A percentile compares a stretch with the other conserved stretches of the same genome.
These are phyloP conservation scores for Sanghuangporus baumii DNA, from an alignment of 1,284 basidiomycete species.

Conservation along the genomic window DNA sequence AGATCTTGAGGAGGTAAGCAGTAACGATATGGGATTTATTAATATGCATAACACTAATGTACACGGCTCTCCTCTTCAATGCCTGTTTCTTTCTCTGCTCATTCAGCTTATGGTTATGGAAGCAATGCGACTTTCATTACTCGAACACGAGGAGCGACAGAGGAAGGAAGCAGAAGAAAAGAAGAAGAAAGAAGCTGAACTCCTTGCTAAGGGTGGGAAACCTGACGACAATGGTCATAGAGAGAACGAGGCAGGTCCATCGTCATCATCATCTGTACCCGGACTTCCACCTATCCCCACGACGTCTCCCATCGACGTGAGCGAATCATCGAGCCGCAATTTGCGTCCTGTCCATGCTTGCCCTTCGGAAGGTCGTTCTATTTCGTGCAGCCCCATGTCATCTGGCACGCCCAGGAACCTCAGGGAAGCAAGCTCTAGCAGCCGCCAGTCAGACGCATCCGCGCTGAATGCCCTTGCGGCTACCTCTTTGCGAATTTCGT, in stretches of 20 bases:
- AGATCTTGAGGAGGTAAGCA: slow-evolving; percentile 83
- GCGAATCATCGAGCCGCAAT: background rate
- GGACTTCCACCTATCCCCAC: slow-evolving; percentile 13
- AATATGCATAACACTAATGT: background rate
- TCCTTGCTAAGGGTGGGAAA: slow-evolving; percentile 22
- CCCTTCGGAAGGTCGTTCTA: background rate
- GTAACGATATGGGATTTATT: background rate
- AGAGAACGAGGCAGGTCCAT: slow-evolving; percentile 3
- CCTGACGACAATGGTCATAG: background rate
- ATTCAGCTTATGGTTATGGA: slow-evolving; percentile 95
- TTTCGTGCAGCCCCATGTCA: background rate
- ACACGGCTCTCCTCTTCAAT: background rate
- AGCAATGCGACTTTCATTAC: slow-evolving; percentile 91
- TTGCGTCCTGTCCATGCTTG: background rate
- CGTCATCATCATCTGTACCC: slow-evolving; percentile 6
- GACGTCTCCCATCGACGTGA: slow-evolving; percentile 11
- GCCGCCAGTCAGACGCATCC: background rate
- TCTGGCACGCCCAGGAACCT: background rate
- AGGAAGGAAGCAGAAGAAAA: slow-evolving; percentile 60
- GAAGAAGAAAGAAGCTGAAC: slow-evolving; percentile 40
- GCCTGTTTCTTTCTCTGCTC: slow-evolving; percentile 9
- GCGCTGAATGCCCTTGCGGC: background rate
- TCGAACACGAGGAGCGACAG: slow-evolving; percentile 86
- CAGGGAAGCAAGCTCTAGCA: background rate
- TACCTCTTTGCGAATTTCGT: background rate